phyloP scores from a whole-genome alignment of 1,284 basidiomycete genomes.

The Melampsora americana region DNA sequence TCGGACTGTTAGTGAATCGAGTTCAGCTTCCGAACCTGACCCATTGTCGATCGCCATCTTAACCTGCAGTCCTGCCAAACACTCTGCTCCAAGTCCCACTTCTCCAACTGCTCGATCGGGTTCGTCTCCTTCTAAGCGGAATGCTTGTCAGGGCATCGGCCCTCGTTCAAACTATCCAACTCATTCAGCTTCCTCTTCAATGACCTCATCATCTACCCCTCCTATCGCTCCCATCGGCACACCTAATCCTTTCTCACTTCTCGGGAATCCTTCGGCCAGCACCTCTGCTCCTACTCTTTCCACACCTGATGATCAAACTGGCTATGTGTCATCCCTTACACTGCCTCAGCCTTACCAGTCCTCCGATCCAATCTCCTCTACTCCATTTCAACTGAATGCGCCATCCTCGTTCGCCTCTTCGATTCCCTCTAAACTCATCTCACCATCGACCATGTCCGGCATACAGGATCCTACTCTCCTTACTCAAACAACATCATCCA shows the following conservation, averaged over 20 bases:
- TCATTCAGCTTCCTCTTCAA: no score
- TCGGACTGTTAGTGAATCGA: neutral
- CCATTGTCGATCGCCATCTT: neutral
- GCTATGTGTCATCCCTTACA: neutral
- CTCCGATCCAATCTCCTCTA: neutral
- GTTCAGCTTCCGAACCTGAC: neutral
- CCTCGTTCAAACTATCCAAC: no score
- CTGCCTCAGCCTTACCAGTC: neutral
- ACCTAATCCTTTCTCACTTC: neutral
- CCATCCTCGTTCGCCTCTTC: neutral
- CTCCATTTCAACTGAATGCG: neutral
- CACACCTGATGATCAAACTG: neutral
- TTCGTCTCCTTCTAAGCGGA: neutral
- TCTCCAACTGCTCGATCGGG: neutral
- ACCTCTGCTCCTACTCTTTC: neutral
- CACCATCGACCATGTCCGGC: neutral
- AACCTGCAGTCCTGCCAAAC: neutral
- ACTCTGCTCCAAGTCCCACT: neutral
- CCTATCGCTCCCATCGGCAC: neutral
- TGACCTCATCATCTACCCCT: no score
- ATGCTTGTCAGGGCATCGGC: no score
- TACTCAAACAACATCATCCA: neutral
- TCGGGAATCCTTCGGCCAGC: neutral
- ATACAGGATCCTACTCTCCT: no score
- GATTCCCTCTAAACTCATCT: neutral